Conservation (phyloP, 306 rosid genomes). For the Malus sylvestris region DNA sequence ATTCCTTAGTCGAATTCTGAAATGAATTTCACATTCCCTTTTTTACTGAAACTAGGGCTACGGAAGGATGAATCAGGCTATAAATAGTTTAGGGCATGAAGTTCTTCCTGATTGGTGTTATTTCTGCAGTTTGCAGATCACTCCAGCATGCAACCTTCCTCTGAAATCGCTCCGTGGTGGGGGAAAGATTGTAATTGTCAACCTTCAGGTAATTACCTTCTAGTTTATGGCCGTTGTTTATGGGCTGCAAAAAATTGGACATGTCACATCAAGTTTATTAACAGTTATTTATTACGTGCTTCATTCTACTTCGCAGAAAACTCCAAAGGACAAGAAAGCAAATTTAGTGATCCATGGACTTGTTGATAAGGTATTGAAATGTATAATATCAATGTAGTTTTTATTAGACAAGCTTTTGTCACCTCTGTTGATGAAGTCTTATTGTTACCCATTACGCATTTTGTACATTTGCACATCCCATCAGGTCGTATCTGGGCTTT, state of each 20-base stretch:
- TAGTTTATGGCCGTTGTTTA: constrained; percentile 12
- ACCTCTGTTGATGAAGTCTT: background rate
- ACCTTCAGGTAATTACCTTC: constrained; percentile 69
- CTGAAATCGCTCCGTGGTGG: constrained; percentile 88
- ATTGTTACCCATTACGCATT: background rate
- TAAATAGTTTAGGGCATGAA: background rate
- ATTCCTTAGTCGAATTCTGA: background rate
- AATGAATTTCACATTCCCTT: background rate
- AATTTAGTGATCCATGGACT: constrained; percentile 81
- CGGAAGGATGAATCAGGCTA: background rate
- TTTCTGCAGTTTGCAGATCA: constrained; percentile 81
- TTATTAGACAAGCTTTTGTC: background rate
- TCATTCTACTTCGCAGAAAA: constrained; percentile 56
- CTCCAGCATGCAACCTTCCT: constrained; percentile 99
- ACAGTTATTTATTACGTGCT: constrained; percentile 13
- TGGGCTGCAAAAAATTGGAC: background rate
- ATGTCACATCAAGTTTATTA: background rate
- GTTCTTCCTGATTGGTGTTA: background rate
- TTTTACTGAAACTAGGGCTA: background rate
- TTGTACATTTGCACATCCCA: background rate
- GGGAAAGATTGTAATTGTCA: constrained; percentile 88
- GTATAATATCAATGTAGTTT: background rate
- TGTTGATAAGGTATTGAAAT: constrained; percentile 71
- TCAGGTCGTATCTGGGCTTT: background rate
- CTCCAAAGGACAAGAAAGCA: constrained; percentile 97